Base-by-base conservation (phyloP, 495 filamentous ascomycete species). In the Aspergillus bertholletiae region DNA sequence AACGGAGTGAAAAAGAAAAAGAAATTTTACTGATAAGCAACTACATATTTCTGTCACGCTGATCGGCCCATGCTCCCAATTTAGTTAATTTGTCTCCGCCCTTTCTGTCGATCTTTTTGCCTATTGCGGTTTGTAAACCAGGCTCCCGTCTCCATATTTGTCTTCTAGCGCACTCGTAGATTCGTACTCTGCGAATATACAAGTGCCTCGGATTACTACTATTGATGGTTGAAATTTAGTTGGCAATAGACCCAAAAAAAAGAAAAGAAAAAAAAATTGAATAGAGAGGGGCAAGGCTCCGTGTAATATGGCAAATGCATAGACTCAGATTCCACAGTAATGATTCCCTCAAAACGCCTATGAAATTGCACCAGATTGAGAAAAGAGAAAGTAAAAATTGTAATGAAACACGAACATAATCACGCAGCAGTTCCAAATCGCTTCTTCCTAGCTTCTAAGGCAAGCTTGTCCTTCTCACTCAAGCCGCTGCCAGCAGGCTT, bases 381-480 rank as follows among this genome's bases (percentile, higher is more conserved):
- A 58, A 64, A 39, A 53, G 34, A 34, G 7, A n/a, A 12, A 37
- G 28, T 7, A 53, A 8, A 53, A 7, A 50, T 34, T n/a, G 17
- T n/a, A 24, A 23, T 35, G 40, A 12, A 49, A 21, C 7, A 39
- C 15, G 2, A 13, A 20, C 7, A n/a, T 30, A 24, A 51, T 65
- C 54, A 76, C 30, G 68, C 67, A 21, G 68, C 66, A 18, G 70
- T 57, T 22, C 66, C 66, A 54, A 80, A 80, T 43, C 74, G 67
- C 70, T 79, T 79, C 68, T 80, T 80, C 59, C 78, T 69, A 49
- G 76, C 76, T 55, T 81, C 77, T 63, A 76, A 65, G 6, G 74
- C 75, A 49, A 57, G 35, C 28, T 21, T 50, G 62, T 80, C 78
- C 66, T 79, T 75, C 28, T 78, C 74, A 56, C 66, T 77, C 57